Base-by-base conservation (phyloP, 1,139 yeast species). In the Entelexis sorbosivorans region DNA sequence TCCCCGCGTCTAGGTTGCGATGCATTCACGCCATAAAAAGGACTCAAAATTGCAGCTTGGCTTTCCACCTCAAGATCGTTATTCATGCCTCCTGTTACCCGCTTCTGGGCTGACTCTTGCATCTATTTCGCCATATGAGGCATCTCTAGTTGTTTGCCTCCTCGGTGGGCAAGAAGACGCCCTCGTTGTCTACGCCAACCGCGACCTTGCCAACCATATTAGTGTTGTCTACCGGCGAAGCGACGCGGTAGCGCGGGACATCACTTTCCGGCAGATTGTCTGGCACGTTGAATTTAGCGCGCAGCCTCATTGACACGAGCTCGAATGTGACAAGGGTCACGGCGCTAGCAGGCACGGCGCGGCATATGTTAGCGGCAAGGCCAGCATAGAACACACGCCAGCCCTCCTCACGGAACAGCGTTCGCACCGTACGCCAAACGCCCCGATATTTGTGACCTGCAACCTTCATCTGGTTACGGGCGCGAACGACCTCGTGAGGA, bases 291-390 rank as follows among this genome's bases (percentile, higher is more conserved):
- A 49, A 43, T 11, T 17, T 10, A 16, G 34, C 38, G 24, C 39
- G 34, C 29, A 56, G 46, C 29, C 29, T 14, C 19, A 29, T 22
- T 2, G 86, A 82, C 63, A 88, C 79, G 63, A 86, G 78, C 66
- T 91, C 99, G 67, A 86, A 91, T 38, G 95, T 83, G n/a, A 89
- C 89, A 60, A 91, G 72, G 2, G 98, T 91, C 22, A 91, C 86
- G 1, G 96, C 96, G 62, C 91, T 81, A 8, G 96, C 91, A 5
- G 99, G 98, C 1, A 91, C 87, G 0, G 98, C 93, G 61, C 99
- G 73, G 34, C 87, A 77, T 64, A 91, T 71, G 64, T 91, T 91
- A 17, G 94, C 82, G 1, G 80, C 75, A 63, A 89, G 82, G 0
- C 99, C 99, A 1, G 94, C 82, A 64, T 91, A 91, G 64, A 87